Evolutionary conservation across 331 rosid species (phyloP).

Genomic region (Pyrus hybrid): DNA sequence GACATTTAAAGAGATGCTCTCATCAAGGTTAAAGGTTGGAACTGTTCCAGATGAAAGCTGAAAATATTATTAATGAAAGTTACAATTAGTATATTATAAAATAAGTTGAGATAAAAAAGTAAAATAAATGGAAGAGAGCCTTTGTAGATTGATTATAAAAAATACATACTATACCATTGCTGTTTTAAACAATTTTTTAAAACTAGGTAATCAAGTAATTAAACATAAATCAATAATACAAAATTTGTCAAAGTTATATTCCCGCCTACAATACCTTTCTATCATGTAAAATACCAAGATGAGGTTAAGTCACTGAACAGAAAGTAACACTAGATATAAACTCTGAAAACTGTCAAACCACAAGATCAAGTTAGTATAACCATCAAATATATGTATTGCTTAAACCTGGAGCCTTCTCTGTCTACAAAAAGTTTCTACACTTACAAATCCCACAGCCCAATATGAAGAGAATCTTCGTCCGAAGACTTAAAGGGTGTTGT

Average conservation of each 20-base stretch:
- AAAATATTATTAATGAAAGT: background rate
- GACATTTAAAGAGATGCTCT: background rate
- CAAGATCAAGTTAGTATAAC: background rate
- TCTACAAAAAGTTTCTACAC: background rate
- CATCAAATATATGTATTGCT: background rate
- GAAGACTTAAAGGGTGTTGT: conserved; percentile 3
- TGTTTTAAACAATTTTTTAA: background rate
- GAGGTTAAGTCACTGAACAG: background rate
- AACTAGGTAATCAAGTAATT: background rate
- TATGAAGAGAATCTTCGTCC: background rate
- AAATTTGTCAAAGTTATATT: background rate
- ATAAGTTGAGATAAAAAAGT: background rate
- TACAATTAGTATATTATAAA: background rate
- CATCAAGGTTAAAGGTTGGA: background rate
- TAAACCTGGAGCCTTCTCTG: background rate
- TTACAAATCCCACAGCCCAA: background rate
- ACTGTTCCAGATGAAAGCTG: background rate
- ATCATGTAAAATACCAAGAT: background rate
- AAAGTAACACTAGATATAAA: background rate
- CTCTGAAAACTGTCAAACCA: conserved; percentile 4
- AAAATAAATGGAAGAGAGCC: background rate
- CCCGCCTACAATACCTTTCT: background rate
- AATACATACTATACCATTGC: background rate
- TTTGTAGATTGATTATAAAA: background rate
- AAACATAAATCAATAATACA: background rate